A percentile compares a stretch with the other conserved stretches of the same genome.
phyloP scores from a whole-genome alignment of 2,329 filamentous ascomycete genomes.

The Trichoderma polysporum region DNA sequence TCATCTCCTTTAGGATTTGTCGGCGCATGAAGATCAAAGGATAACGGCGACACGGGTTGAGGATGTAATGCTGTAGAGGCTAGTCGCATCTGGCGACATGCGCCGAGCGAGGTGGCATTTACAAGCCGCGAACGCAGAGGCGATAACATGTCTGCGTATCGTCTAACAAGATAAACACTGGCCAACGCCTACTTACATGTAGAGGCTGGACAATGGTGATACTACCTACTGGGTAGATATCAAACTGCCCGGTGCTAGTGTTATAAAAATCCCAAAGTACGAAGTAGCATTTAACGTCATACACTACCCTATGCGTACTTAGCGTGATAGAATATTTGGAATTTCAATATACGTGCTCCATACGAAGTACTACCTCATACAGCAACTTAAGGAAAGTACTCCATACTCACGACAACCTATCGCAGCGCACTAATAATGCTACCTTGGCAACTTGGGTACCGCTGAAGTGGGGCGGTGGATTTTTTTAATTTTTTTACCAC shows the following conservation, averaged over 20 bases:
- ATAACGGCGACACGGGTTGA: constrained; percentile 41
- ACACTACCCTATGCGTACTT: neutral
- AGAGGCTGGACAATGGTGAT: neutral
- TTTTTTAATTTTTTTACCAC: too few species aligned
- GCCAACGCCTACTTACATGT: neutral
- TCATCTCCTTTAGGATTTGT: constrained; percentile 39
- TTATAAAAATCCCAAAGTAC: neutral
- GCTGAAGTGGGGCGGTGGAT: too few species aligned
- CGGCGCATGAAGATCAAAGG: constrained; percentile 67
- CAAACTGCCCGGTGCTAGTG: neutral
- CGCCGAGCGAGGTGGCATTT: neutral
- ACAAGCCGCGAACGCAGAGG: neutral
- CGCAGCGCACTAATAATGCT: neutral
- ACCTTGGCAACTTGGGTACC: too few species aligned
- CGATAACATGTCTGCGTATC: neutral
- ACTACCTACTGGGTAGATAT: neutral
- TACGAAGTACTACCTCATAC: too few species aligned
- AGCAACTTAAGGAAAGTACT: neutral
- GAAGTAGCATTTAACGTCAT: neutral
- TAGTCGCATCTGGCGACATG: neutral
- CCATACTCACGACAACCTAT: neutral
- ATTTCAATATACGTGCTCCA: neutral
- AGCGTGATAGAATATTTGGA: neutral
- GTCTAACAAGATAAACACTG: neutral
- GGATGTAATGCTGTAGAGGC: neutral